Evolutionary conservation across 169 alveolate species (phyloP).

Genomic region (Ichthyophthirius multifiliis): DNA sequence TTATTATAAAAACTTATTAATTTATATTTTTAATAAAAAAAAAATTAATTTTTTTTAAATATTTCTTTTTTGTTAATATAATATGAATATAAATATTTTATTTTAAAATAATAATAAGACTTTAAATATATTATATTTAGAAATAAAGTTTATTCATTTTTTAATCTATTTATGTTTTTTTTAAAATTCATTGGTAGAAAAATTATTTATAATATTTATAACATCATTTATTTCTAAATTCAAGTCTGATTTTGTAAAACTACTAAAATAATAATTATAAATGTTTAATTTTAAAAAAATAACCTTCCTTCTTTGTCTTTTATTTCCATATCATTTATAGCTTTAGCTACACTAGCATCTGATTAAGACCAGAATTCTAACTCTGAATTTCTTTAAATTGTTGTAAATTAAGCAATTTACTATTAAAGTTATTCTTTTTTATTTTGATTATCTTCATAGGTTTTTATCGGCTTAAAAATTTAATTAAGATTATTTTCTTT

Average conservation of each 20-base stretch:
- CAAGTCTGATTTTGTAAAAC: background rate
- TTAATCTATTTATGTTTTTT: too few species aligned
- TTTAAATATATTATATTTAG: too few species aligned
- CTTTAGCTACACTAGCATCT: slow-evolving; percentile 6
- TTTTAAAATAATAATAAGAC: too few species aligned
- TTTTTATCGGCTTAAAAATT: background rate
- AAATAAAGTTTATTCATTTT: too few species aligned
- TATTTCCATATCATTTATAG: background rate
- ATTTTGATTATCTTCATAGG: background rate
- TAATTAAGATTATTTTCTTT: background rate
- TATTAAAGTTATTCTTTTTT: background rate
- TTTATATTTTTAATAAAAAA: too few species aligned
- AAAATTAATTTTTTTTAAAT: too few species aligned
- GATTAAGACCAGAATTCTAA: slow-evolving; percentile 1
- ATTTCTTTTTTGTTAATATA: too few species aligned
- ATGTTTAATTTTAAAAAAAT: background rate
- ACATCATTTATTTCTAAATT: slow-evolving; percentile 4
- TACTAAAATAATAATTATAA: background rate
- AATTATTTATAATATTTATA: background rate
- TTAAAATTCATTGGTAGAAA: too few species aligned
- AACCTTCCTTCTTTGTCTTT: too few species aligned
- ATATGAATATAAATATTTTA: too few species aligned
- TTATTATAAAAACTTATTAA: too few species aligned
- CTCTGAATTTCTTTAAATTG: background rate
- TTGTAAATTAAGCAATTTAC: background rate